These are phyloP conservation scores for Phytopythium delawarense DNA, from an alignment of 352 stramenopile species.

Conservation along the genomic window DNA sequence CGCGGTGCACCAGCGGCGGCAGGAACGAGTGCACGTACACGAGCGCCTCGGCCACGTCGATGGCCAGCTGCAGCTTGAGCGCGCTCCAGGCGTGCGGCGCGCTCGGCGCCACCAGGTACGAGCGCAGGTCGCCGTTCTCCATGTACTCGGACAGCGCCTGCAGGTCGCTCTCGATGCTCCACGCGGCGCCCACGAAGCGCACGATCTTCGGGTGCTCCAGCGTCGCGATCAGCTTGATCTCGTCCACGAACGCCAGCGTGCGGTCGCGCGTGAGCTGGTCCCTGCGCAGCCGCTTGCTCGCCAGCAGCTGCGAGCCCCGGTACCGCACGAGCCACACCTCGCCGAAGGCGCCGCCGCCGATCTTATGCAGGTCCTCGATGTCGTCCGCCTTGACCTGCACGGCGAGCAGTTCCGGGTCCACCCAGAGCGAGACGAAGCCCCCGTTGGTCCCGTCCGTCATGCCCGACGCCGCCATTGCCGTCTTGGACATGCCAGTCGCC, in stretches of 20 bases:
- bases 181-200: constrained; percentile 45
- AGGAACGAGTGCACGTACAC: constrained; percentile 55
- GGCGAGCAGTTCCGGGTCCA: too few species aligned
- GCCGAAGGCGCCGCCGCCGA: constrained; percentile 20
- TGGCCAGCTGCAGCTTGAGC: constrained; percentile 29
- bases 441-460: too few species aligned
- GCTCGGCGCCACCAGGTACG: constrained; percentile 22
- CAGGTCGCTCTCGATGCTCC: constrained; percentile 45
- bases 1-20: constrained; percentile 41
- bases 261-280: constrained; percentile 26
- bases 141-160: constrained; percentile 66
- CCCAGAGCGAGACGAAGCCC: too few species aligned
- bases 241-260: constrained; percentile 36
- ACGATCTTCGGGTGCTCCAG: constrained; percentile 49
- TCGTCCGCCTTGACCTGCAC: constrained; percentile 38
- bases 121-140: constrained; percentile 42
- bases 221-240: constrained; percentile 46
- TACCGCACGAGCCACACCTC: constrained; percentile 42
- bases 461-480: too few species aligned
- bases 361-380: constrained; percentile 34
- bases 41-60: constrained; percentile 45
- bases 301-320: constrained; percentile 26
- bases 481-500: too few species aligned
- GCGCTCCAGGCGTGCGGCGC: constrained; percentile 27
- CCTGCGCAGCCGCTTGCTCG: constrained; percentile 37